Evolutionary conservation across 2,329 filamentous ascomycete species (phyloP), one percentile per base, ranked within the genome.

Genomic region (Neocatenulostroma microsporum): DNA sequence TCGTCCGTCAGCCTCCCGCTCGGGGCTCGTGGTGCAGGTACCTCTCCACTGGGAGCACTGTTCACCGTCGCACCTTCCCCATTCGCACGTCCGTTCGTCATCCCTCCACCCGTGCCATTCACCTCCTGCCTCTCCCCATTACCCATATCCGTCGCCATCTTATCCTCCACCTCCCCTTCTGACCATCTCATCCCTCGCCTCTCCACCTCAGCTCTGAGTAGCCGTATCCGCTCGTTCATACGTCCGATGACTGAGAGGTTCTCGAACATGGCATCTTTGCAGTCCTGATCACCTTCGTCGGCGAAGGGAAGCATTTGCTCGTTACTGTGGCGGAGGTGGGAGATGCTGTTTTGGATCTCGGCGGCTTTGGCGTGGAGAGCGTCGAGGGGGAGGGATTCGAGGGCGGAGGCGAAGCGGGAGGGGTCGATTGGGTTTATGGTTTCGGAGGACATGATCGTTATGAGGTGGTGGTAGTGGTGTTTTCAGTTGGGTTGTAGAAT

Each of bases 301-400:
- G 80, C 79, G 50, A 76, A 86, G 21, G 81, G 80, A 37, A 72
- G 68, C 40, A 87, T 77, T 58, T 87, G 76, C 45, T 73, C 72
- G 63, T 87, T 88, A 45, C 78, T 83, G 58, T 78, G 78, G 52
- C 80, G 73, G 18, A 88, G 76, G 60, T 88, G 82, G 17, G 73
- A 70, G 55, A 87, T 80, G 50, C 71, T 76, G 70, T 86, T 87
- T 57, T 75, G 76, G 44, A 88, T 70, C 60, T 88, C 84, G 55
- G 82, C 74, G 41, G 81, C 74, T 62, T 87, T 87, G 61, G 82
- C 70, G 62, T 82, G 78, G 5, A 88, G 77, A 39, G 72, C 72
- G 44, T 73, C 70, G 47, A 80, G 58, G 26, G 81, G 74, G 38
- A 88, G 76, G 42, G 79, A 74, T 47, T 71, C 67, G 47, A 88